Percentiles rank a stretch among this genome's conserved stretches.
These are phyloP conservation scores for Metschnikowia vanudenii DNA, from an alignment of 805 yeast genomes.

Conservation along the genomic window DNA sequence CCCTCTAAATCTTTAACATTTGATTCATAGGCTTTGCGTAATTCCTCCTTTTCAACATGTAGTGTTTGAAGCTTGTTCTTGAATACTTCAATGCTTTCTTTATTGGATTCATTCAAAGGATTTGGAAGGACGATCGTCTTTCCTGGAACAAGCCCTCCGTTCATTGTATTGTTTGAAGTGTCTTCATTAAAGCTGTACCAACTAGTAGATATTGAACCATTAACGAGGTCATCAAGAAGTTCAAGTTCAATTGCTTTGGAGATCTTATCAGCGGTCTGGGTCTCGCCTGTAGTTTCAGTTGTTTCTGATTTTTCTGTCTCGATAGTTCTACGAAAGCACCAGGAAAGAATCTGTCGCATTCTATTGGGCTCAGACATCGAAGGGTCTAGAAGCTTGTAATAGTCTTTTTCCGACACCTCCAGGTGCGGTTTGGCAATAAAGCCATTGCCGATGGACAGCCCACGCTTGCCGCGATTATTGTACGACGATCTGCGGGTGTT, in stretches of 20 bases:
- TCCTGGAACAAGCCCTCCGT: conserved; percentile 23
- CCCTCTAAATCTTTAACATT: background rate
- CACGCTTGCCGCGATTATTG: conserved; percentile 63
- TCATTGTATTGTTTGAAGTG: conserved; percentile 23
- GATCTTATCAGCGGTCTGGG: conserved; percentile 46
- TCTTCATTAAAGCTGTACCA: conserved; percentile 54
- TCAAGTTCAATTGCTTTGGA: conserved; percentile 68
- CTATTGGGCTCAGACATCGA: conserved; percentile 69
- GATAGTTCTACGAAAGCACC: conserved; percentile 60
- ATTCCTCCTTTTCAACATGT: conserved; percentile 45
- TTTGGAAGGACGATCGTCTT: conserved; percentile 50
- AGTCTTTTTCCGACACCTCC: conserved; percentile 52
- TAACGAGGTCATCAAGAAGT: conserved; percentile 53
- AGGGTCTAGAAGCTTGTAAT: conserved; percentile 60
- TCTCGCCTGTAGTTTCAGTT: conserved; percentile 25
- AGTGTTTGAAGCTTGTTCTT: conserved; percentile 44
- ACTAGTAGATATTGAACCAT: conserved; percentile 60
- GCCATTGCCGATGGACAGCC: conserved; percentile 75
- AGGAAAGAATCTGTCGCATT: conserved; percentile 64
- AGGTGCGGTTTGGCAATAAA: conserved; percentile 65
- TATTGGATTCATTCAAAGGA: conserved; percentile 55
- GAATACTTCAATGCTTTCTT: conserved; percentile 46
- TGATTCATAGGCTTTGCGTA: conserved; percentile 38
- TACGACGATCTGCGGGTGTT: conserved; percentile 38
- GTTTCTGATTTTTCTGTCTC: conserved; percentile 26